phyloP scores from a whole-genome alignment of 768 basidiomycete genomes.

The Royoungia palumana region DNA sequence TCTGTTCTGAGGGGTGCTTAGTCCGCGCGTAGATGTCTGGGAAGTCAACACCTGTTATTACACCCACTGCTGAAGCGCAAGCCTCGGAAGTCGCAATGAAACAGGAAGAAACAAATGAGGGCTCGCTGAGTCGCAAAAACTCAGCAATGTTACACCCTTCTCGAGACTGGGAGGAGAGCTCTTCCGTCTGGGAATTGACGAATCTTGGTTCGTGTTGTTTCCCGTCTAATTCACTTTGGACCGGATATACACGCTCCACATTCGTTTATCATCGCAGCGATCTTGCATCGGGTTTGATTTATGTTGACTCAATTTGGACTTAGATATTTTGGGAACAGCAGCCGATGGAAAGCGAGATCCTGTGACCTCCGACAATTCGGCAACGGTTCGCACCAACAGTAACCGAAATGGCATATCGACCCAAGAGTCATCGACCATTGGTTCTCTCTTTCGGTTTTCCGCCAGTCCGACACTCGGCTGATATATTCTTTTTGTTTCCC shows the following conservation, averaged over 20 bases:
- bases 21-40: conserved; percentile 25
- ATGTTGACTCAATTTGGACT: conserved; percentile 15
- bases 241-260: conserved; percentile 1
- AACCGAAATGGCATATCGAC: conserved; percentile 19
- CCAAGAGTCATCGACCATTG: conserved; percentile 31
- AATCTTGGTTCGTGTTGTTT: conserved; percentile 28
- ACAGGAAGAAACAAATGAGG: conserved; percentile 23
- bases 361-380: conserved; percentile 13
- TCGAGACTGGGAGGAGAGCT: conserved; percentile 7
- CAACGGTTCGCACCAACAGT: conserved; percentile 12
- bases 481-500: conserved; percentile 35
- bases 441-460: conserved; percentile 40
- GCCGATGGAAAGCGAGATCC: conserved; percentile 9
- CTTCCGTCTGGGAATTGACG: conserved; percentile 8
- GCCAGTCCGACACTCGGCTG: conserved; percentile 39
- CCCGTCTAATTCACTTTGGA: neutral
- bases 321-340: conserved; percentile 17
- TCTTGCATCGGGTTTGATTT: conserved; percentile 11
- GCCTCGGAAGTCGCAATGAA: conserved; percentile 13
- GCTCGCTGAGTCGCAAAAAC: conserved; percentile 8
- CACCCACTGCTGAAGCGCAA: conserved; percentile 6
- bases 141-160: conserved; percentile 6
- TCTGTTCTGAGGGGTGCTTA: conserved; percentile 9
- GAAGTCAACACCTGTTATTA: conserved; percentile 21
- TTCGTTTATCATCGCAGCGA: conserved; percentile 16